phyloP scores from a whole-genome alignment of 148 eudicot genomes.

The Dysphania ambrosioides region DNA sequence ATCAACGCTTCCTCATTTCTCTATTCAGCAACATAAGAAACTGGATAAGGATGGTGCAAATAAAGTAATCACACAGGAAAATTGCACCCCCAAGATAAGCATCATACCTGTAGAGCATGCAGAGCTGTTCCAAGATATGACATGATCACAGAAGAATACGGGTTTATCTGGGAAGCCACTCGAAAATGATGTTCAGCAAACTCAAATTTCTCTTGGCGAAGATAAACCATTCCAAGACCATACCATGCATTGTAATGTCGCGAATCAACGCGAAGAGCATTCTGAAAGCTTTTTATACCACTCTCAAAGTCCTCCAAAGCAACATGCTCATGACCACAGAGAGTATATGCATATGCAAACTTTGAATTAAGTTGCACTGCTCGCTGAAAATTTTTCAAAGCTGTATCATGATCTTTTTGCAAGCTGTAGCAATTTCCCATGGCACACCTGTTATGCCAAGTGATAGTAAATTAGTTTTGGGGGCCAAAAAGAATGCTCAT shows the following conservation, averaged over 20 bases:
- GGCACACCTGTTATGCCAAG: constrained; percentile 71
- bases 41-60: background rate
- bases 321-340: constrained; percentile 96
- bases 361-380: constrained; percentile 76
- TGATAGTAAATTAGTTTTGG: background rate
- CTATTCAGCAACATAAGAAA: constrained; percentile 36
- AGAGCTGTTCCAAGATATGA: constrained; percentile 94
- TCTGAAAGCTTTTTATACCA: constrained; percentile 83
- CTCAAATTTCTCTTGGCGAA: constrained; percentile 93
- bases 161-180: constrained; percentile 74
- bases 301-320: constrained; percentile 94
- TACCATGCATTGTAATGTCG: constrained; percentile 99
- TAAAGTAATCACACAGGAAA: background rate
- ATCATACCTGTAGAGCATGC: constrained; percentile 75
- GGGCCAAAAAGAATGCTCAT: background rate
- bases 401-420: constrained; percentile 97
- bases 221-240: constrained; percentile 96
- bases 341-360: constrained; percentile 92
- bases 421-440: constrained; percentile 98
- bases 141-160: constrained; percentile 89
- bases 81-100: background rate
- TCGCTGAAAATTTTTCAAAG: constrained; percentile 88
- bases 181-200: constrained; percentile 94
- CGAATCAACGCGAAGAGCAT: constrained; percentile 80
- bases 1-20: constrained; percentile 75